These are phyloP conservation scores for Talaromyces islandicus DNA, from an alignment of 2,329 filamentous ascomycete species.

Conservation along the genomic window DNA sequence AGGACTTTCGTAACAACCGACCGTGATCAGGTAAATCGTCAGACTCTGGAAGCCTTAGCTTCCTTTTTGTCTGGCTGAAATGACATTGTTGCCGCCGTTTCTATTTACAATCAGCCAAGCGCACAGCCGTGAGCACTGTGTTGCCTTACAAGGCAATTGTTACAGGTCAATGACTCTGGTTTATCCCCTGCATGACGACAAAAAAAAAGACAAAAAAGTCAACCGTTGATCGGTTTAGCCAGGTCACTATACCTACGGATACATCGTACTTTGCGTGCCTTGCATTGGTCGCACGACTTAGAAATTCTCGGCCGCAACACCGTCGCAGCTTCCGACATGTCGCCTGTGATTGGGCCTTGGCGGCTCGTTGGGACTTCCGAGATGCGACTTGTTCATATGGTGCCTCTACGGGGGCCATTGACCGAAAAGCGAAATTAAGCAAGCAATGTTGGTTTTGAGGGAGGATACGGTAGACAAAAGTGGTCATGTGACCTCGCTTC, in stretches of 20 bases:
- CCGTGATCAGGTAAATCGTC: background rate
- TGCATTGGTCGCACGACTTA: constrained; percentile 34
- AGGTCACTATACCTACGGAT: constrained; percentile 20
- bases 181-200: constrained; percentile 1
- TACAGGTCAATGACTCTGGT: constrained; percentile 15
- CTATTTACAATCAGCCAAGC: constrained; percentile 6
- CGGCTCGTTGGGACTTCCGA: background rate
- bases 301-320: constrained; percentile 14
- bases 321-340: constrained; percentile 1
- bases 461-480: background rate
- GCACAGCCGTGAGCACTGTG: background rate
- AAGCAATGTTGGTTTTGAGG: background rate
- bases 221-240: background rate
- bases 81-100: constrained; percentile 18
- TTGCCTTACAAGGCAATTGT: constrained; percentile 21
- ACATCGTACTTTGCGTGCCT: constrained; percentile 38
- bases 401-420: background rate
- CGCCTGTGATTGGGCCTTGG: background rate
- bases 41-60: constrained; percentile 9
- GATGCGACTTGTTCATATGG: background rate
- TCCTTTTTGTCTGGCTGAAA: constrained; percentile 18
- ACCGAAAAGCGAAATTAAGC: background rate
- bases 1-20: background rate
- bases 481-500: background rate
- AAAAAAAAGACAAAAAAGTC: background rate